These are phyloP conservation scores for Fusarium goolgardi DNA, from an alignment of 2,329 filamentous ascomycete genomes.

Conservation along the genomic window DNA sequence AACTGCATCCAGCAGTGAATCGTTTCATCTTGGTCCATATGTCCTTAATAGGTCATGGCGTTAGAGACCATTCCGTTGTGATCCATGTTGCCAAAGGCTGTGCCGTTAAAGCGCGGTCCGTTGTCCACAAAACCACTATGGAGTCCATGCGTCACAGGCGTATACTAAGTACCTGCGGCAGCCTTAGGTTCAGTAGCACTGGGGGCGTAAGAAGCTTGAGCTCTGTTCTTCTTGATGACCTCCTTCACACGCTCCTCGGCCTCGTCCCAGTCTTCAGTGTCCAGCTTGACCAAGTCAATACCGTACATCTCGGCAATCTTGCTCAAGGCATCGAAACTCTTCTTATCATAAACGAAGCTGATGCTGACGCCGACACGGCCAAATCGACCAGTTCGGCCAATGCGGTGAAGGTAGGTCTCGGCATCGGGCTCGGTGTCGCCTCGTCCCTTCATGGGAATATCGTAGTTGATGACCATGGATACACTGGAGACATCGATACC, in stretches of 20 bases:
- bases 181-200: slow-evolving; percentile 55
- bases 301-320: slow-evolving; percentile 84
- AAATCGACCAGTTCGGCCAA: slow-evolving; percentile 95
- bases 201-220: slow-evolving; percentile 65
- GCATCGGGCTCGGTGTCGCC: slow-evolving; percentile 87
- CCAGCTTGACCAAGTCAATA: slow-evolving; percentile 83
- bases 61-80: slow-evolving; percentile 3
- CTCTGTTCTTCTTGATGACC: slow-evolving; percentile 78
- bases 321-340: slow-evolving; percentile 81
- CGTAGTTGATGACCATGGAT: slow-evolving; percentile 99
- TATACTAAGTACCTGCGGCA: slow-evolving; percentile 48
- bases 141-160: slow-evolving; percentile 28
- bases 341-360: slow-evolving; percentile 89
- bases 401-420: slow-evolving; percentile 97
- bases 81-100: slow-evolving; percentile 9
- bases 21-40: background rate
- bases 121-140: slow-evolving; percentile 14
- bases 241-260: slow-evolving; percentile 86
- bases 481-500: slow-evolving; percentile 93
- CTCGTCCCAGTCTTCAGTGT: slow-evolving; percentile 89
- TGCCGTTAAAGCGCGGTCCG: slow-evolving; percentile 18
- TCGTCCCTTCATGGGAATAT: slow-evolving; percentile 79
- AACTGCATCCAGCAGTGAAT: background rate
- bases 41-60: slow-evolving; percentile 18
- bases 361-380: slow-evolving; percentile 96